phyloP scores from a whole-genome alignment of 1,139 yeast species.

The Kodamaea ohmeri region DNA sequence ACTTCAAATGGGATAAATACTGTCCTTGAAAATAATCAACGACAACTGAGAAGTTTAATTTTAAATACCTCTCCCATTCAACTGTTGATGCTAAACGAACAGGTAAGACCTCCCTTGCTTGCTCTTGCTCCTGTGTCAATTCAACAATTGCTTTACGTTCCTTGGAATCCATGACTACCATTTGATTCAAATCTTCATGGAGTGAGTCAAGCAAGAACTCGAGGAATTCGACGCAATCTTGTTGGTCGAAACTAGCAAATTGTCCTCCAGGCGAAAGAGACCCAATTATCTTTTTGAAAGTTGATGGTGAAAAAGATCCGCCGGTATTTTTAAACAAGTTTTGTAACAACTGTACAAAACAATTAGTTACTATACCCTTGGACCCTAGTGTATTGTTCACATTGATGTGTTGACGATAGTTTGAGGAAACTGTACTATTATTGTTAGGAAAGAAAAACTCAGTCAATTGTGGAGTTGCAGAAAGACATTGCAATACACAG shows the following conservation, averaged over 20 bases:
- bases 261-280: conserved; percentile 58
- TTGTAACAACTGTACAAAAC: conserved; percentile 64
- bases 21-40: conserved; percentile 92
- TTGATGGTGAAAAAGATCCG: conserved; percentile 50
- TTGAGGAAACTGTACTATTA: conserved; percentile 17
- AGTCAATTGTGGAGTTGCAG: conserved; percentile 43
- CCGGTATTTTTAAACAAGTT: conserved; percentile 55
- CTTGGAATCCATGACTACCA: conserved; percentile 31
- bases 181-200: conserved; percentile 84
- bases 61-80: conserved; percentile 91
- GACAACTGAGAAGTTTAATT: conserved; percentile 78
- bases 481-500: conserved; percentile 82
- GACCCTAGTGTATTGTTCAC: conserved; percentile 76
- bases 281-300: conserved; percentile 65
- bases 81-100: conserved; percentile 83
- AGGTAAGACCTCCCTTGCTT: conserved; percentile 68
- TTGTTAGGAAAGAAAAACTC: conserved; percentile 39
- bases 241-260: conserved; percentile 79
- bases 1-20: conserved; percentile 73
- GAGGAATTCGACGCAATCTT: conserved; percentile 89
- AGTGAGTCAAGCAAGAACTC: conserved; percentile 80
- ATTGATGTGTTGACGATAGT: conserved; percentile 72
- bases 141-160: conserved; percentile 43
- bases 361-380: conserved; percentile 74
- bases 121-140: conserved; percentile 74